These are phyloP conservation scores for Abortiporus biennis DNA, from an alignment of 1,284 basidiomycete species.

Conservation along the genomic window DNA sequence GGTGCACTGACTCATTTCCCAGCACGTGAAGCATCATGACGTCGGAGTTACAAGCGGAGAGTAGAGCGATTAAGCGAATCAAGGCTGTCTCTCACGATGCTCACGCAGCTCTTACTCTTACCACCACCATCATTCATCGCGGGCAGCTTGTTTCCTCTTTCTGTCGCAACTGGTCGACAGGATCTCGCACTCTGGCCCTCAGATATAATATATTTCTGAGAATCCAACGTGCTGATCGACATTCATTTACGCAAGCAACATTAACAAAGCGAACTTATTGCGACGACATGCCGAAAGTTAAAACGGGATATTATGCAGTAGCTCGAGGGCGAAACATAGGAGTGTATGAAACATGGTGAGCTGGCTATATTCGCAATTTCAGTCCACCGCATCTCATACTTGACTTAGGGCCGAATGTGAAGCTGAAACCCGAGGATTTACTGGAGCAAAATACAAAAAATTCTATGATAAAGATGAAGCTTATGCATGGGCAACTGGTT, in stretches of 20 bases:
- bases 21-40: background rate
- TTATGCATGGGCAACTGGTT: conserved; percentile 22
- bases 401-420: conserved; percentile 50
- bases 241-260: too few relatives aligned
- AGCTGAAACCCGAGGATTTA: conserved; percentile 50
- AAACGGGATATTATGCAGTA: conserved; percentile 22
- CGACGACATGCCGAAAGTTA: conserved; percentile 19
- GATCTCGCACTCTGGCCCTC: conserved; percentile 4
- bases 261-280: too few relatives aligned
- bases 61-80: background rate
- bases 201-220: background rate
- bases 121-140: background rate
- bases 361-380: background rate
- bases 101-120: background rate
- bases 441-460: conserved; percentile 57
- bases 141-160: background rate
- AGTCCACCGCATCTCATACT: background rate
- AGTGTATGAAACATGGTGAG: conserved; percentile 22
- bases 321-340: conserved; percentile 20
- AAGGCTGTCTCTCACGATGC: background rate
- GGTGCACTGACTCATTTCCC: background rate
- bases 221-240: background rate
- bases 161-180: background rate
- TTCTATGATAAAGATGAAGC: conserved; percentile 51
- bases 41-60: background rate